A percentile compares a stretch with the other conserved stretches of the same genome.
phyloP scores from a whole-genome alignment of 2,329 filamentous ascomycete genomes.

The Ilyonectria sp. region DNA sequence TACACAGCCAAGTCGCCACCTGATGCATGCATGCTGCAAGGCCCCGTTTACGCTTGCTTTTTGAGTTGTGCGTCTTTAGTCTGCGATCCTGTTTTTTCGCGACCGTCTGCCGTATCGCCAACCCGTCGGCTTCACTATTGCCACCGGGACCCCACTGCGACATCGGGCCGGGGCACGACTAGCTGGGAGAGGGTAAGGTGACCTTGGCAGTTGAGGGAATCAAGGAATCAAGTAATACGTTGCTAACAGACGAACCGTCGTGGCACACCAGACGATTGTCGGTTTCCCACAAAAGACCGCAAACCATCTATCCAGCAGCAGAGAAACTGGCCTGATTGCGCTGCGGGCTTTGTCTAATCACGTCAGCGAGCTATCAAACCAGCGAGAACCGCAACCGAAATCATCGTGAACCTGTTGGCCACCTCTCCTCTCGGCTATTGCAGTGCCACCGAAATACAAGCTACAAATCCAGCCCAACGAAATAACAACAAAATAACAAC shows the following conservation, averaged over 20 bases:
- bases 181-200: constrained; percentile 30
- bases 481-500: neutral
- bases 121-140: constrained; percentile 12
- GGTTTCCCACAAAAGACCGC: constrained; percentile 2
- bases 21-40: constrained; percentile 34
- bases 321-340: neutral
- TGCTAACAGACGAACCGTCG: constrained; percentile 7
- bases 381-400: neutral
- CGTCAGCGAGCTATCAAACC: neutral
- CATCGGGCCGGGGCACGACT: constrained; percentile 25
- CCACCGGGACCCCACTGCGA: constrained; percentile 24
- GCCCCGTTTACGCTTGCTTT: constrained; percentile 29
- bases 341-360: neutral
- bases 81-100: constrained; percentile 17
- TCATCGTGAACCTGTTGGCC: neutral
- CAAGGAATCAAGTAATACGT: constrained; percentile 13
- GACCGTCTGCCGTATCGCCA: neutral
- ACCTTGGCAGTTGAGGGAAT: constrained; percentile 5
- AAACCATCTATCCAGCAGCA: neutral
- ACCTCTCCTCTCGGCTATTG: neutral
- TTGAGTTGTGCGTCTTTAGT: constrained; percentile 22
- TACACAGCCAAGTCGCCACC: constrained; percentile 15
- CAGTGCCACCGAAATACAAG: neutral
- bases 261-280: constrained; percentile 10
- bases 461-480: neutral